Evolutionary conservation across 225 moss, liverwort and hornwort species (phyloP), one percentile per base, ranked within the genome.

Genomic region (Climacium dendroides): DNA sequence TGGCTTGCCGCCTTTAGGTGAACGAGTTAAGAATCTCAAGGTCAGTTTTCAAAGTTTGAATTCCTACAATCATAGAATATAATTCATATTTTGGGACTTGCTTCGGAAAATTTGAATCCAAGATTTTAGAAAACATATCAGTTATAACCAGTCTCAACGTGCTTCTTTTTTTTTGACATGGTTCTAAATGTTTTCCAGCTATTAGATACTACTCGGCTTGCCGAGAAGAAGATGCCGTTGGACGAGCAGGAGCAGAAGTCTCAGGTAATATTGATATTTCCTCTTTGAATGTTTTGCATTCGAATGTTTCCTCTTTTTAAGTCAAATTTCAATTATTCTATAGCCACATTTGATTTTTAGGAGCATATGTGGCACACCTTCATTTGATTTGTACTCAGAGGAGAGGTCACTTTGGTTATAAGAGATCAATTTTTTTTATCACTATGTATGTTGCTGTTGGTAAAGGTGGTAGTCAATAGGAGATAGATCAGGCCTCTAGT

Each of bases 181-280:
- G 80, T 71, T 72, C 35, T 64, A 32, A 57, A 17, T 89, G 41
- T 88, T 80, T 70, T 87, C 79, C 87, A 95, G 95, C 78, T 90
- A 41, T 92, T 95, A 77, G 97, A 99, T 85, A 95, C 96, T 67
- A 93, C 93, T 47, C 89, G 94, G 28, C 96, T 99, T 19, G 98
- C 96, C 30, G 95, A 99, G 84, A 95, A 97, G 89, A 97, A 99
- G 90, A 96, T 96, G 93, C 98, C 96, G 3, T 94, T 95, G 57
- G 94, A 93, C 70, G 98, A 99, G 90, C 95, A 97, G 88, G 97
- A 99, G 75, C 96, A 96, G 70, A 94, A 90, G 86, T 97, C 97
- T 60, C 97, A 97, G 92, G 95, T 88, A 48, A 48, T 48, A 57
- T 86, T 58, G 17, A n/a, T 88, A 54, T 35, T n/a, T 86, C 43